These are phyloP conservation scores for Penicillium lividum DNA, from an alignment of 495 filamentous ascomycete genomes.

Conservation along the genomic window DNA sequence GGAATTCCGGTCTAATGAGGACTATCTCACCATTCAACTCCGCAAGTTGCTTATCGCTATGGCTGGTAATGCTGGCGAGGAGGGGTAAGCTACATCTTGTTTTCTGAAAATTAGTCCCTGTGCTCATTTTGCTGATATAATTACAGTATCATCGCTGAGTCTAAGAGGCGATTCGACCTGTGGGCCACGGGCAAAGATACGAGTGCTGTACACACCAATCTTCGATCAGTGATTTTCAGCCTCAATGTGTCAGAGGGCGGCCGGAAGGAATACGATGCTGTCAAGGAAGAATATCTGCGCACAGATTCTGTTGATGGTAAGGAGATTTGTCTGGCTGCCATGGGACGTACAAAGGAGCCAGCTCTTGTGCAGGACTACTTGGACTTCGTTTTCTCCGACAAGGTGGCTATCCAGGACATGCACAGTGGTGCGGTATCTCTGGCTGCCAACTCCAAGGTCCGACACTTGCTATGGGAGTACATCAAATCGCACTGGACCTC, in stretches of 20 bases:
- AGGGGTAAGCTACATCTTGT: slow-evolving; percentile 52
- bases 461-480: slow-evolving; percentile 77
- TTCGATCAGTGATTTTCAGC: slow-evolving; percentile 77
- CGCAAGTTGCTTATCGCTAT: slow-evolving; percentile 75
- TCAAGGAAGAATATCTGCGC: slow-evolving; percentile 78
- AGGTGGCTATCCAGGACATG: slow-evolving; percentile 77
- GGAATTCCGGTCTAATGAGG: slow-evolving; percentile 73
- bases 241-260: slow-evolving; percentile 72
- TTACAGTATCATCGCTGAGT: slow-evolving; percentile 64
- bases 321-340: slow-evolving; percentile 74
- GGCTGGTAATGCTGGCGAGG: slow-evolving; percentile 72
- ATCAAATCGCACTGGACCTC: slow-evolving; percentile 75
- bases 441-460: slow-evolving; percentile 66
- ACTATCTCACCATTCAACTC: slow-evolving; percentile 77
- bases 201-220: slow-evolving; percentile 72
- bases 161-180: slow-evolving; percentile 70
- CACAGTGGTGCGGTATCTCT: slow-evolving; percentile 75
- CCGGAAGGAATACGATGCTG: slow-evolving; percentile 63
- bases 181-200: slow-evolving; percentile 67
- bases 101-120: background rate
- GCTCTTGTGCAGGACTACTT: slow-evolving; percentile 70
- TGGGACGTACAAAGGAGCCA: slow-evolving; percentile 71
- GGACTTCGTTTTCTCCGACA: slow-evolving; percentile 76
- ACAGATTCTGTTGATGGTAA: slow-evolving; percentile 87
- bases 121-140: slow-evolving; percentile 22